These are phyloP conservation scores for Pyrus pyrifolia DNA, from an alignment of 306 rosid species.

Conservation along the genomic window DNA sequence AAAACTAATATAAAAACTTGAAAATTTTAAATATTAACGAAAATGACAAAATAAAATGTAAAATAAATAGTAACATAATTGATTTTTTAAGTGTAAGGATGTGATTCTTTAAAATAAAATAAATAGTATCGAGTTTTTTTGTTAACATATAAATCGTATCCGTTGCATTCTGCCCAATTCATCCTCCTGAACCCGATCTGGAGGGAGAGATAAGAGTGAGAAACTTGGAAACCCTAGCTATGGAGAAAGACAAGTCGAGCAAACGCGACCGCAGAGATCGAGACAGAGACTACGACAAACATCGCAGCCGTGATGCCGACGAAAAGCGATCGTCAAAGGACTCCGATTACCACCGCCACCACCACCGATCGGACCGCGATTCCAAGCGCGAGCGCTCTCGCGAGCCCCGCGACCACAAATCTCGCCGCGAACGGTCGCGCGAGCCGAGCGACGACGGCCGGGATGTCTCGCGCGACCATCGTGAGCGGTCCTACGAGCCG, in stretches of 20 bases:
- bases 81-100: no score
- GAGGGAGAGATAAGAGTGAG: neutral
- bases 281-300: conserved; percentile 25
- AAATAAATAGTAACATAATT: no score
- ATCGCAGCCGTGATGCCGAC: conserved; percentile 29
- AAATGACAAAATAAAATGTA: no score
- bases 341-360: conserved; percentile 42
- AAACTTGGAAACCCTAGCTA: conserved; percentile 38
- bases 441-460: conserved; percentile 19
- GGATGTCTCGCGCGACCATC: conserved; percentile 18
- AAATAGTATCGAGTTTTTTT: no score
- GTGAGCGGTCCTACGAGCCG: conserved; percentile 37
- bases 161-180: neutral
- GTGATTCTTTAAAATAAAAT: no score
- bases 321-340: conserved; percentile 32
- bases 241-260: conserved; percentile 64
- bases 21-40: no score
- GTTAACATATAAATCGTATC: neutral
- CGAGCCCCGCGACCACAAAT: conserved; percentile 37
- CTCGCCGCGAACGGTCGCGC: conserved; percentile 33
- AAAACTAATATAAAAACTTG: no score
- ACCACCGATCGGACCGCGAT: conserved; percentile 50
- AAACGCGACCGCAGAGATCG: conserved; percentile 30
- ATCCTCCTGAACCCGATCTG: neutral
- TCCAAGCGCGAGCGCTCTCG: conserved; percentile 41